A percentile compares a stretch with the other conserved stretches of the same genome.
These are phyloP conservation scores for Penicillium lagena DNA, from an alignment of 495 filamentous ascomycete species.

Conservation along the genomic window DNA sequence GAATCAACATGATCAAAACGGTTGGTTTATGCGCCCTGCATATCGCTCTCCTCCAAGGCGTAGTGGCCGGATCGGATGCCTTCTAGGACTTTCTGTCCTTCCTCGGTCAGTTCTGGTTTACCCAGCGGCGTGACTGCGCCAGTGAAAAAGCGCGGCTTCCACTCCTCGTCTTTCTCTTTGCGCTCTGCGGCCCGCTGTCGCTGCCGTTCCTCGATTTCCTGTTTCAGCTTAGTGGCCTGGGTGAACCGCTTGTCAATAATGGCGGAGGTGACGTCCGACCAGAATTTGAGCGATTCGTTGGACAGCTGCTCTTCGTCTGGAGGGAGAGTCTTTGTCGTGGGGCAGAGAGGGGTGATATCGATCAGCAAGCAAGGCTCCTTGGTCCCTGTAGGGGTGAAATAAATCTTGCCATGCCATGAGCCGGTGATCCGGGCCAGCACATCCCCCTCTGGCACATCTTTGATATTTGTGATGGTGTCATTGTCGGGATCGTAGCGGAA, in stretches of 20 bases:
- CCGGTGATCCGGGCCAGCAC: constrained; percentile 79
- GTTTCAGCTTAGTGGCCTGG: constrained; percentile 78
- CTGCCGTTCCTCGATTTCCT: constrained; percentile 87
- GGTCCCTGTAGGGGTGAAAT: constrained; percentile 52
- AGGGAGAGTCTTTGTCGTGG: constrained; percentile 70
- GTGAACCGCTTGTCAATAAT: constrained; percentile 78
- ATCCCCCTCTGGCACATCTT: constrained; percentile 78
- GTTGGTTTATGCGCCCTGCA: constrained; percentile 32
- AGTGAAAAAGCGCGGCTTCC: constrained; percentile 88
- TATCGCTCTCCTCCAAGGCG: constrained; percentile 42
- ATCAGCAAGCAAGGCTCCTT: constrained; percentile 69
- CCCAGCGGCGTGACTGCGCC: constrained; percentile 65
- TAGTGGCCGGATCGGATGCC: constrained; percentile 60
- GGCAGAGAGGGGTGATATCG: constrained; percentile 74
- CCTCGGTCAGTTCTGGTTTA: constrained; percentile 71
- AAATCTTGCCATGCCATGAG: constrained; percentile 70
- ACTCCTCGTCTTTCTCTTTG: constrained; percentile 56
- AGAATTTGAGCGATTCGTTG: constrained; percentile 87
- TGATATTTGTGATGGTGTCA: constrained; percentile 69
- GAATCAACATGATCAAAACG: constrained; percentile 1
- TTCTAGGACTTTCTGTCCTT: constrained; percentile 64
- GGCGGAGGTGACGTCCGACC: constrained; percentile 80
- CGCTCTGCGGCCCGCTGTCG: constrained; percentile 76
- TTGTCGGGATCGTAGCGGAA: constrained; percentile 80
- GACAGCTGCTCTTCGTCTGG: constrained; percentile 69